A percentile compares a stretch with the other conserved stretches of the same genome.
Evolutionary conservation across 23 red algal genomes (phyloP).

Genomic region (Agarophyton chilense): DNA sequence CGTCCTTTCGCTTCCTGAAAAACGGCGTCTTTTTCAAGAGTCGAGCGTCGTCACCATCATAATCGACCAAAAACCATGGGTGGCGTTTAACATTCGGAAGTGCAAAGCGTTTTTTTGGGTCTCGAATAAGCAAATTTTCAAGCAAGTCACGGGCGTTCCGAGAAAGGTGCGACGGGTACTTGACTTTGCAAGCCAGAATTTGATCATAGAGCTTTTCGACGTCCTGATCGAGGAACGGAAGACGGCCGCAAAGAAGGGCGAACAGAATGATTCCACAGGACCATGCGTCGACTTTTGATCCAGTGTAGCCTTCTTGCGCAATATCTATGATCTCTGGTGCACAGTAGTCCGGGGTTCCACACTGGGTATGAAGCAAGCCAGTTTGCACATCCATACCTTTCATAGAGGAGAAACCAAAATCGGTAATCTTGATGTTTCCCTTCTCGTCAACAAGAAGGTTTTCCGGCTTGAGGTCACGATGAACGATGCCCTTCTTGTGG

Average conservation of each 20-base stretch:
- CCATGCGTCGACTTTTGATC: constrained; percentile 96
- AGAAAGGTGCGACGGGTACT: constrained; percentile 60
- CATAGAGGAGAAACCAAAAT: constrained; percentile 97
- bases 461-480: constrained; percentile 96
- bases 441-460: constrained; percentile 89
- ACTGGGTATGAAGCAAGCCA: constrained; percentile 75
- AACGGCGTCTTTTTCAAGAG: constrained; percentile 44
- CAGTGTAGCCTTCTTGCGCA: constrained; percentile 75
- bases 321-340: constrained; percentile 79
- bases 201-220: constrained; percentile 77
- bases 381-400: constrained; percentile 56
- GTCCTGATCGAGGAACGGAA: constrained; percentile 86
- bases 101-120: constrained; percentile 66
- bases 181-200: constrained; percentile 70
- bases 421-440: constrained; percentile 90
- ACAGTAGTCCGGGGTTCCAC: constrained; percentile 77
- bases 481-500: constrained; percentile 79
- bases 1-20: constrained; percentile 3
- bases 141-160: constrained; percentile 47
- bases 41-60: constrained; percentile 59
- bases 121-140: constrained; percentile 58
- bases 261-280: constrained; percentile 92
- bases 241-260: constrained; percentile 75
- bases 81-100: constrained; percentile 77
- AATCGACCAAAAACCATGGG: constrained; percentile 78